Evolutionary conservation across 2,329 filamentous ascomycete species (phyloP).

Genomic region (Anthostomella pinea): DNA sequence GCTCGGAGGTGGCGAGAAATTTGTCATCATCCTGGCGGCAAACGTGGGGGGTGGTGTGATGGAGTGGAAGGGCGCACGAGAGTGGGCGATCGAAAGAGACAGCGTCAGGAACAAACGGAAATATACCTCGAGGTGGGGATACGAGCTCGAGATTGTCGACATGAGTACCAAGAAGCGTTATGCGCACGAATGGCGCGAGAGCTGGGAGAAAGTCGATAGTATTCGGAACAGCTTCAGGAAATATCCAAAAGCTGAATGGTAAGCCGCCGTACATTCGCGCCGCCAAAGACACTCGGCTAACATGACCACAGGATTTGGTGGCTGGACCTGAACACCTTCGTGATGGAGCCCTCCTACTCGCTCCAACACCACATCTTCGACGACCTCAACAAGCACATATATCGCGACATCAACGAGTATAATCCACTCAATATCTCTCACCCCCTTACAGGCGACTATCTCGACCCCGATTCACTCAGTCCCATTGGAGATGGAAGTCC

Average conservation of each 20-base stretch:
- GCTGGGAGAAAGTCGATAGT: constrained; percentile 98
- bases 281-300: constrained; percentile 1
- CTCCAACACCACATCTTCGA: constrained; percentile 90
- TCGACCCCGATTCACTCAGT: constrained; percentile 73
- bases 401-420: constrained; percentile 94
- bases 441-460: constrained; percentile 68
- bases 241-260: constrained; percentile 96
- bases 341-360: constrained; percentile 94
- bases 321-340: constrained; percentile 94
- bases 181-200: constrained; percentile 97
- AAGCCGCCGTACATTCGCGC: constrained; percentile 33
- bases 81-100: constrained; percentile 98
- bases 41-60: constrained; percentile 97
- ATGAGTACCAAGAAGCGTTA: constrained; percentile 99
- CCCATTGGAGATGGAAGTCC: constrained; percentile 72
- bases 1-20: constrained; percentile 84
- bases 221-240: constrained; percentile 85
- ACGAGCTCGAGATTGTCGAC: constrained; percentile 93
- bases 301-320: constrained; percentile 84
- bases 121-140: constrained; percentile 85
- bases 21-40: constrained; percentile 87
- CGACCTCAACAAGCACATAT: constrained; percentile 68
- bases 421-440: constrained; percentile 94
- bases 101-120: constrained; percentile 93
- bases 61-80: constrained; percentile 96